Base-by-base conservation (phyloP, 352 stramenopile genomes). In the Globisporangium middletonii region DNA sequence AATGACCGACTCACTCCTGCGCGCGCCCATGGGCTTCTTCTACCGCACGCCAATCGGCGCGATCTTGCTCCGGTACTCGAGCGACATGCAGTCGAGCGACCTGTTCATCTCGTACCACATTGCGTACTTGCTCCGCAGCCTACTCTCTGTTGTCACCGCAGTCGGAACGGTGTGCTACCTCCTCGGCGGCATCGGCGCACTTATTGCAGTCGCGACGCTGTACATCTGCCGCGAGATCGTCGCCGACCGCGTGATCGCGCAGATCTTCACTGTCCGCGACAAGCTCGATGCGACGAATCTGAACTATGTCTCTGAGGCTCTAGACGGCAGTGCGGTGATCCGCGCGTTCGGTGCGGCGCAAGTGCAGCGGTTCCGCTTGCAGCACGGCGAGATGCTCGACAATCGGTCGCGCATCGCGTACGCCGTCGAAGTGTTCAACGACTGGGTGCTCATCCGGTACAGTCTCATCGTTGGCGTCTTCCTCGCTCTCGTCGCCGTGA, bases 1-100 rank as follows among this genome's bases (percentile, higher is more conserved):
- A 7, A 76, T 79, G 71, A 79, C 71, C 18, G 50, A 19, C 30
- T 56, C 71, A 27, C 52, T 79, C 26, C 48, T 79, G 12, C 62
- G 44, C 37, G 68, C 71, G 0, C 68, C 71, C 4, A 76, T 79
- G 68, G 61, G 53, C 4, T 79, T 79, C 60, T 79, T 76, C 38
- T 76, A 79, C 54, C 59, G 61, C 37, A 79, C 65, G 3, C 68
- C 71, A 18, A 59, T 79, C 30, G 68, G 71, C 1, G 68, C 75
- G 46, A 60, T 79, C 18, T 70, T 79, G 45, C 69, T 68, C 33
- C 62, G 65, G 15, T 79, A 76, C 33, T 76, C 72, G 26, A 68
- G 64, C 11, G 70, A 75, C 54, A 59, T 27, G 49, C 71, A 15
- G 23, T 69, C 41, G 70, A 42, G 28, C 35, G 30, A 26, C 8